phyloP scores from a whole-genome alignment of 768 basidiomycete species.

The Gloeopeniophorella convolvens region DNA sequence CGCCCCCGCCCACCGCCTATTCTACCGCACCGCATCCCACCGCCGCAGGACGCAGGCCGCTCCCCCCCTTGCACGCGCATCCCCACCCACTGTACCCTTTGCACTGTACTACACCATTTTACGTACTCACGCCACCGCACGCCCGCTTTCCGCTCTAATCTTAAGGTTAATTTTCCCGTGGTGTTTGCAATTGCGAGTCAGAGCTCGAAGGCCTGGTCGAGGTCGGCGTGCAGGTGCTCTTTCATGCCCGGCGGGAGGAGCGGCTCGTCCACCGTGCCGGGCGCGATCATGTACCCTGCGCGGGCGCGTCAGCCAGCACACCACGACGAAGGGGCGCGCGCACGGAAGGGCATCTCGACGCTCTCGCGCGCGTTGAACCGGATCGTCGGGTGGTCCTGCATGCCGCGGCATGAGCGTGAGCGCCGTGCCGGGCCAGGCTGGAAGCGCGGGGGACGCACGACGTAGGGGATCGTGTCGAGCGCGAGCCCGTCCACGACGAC shows the following conservation, averaged over 20 bases:
- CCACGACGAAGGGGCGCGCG: slow-evolving; percentile 32
- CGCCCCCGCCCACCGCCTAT: too few species aligned
- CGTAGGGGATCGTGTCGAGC: slow-evolving; percentile 65
- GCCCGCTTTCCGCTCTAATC: background rate
- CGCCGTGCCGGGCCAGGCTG: too few species aligned
- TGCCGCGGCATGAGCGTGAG: background rate
- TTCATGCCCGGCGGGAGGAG: slow-evolving; percentile 87
- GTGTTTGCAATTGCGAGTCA: slow-evolving; percentile 28
- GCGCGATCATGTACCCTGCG: slow-evolving; percentile 38
- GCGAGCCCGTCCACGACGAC: slow-evolving; percentile 73
- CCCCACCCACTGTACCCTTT: background rate
- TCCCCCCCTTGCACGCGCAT: background rate
- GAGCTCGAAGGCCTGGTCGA: slow-evolving; percentile 83
- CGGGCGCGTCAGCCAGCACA: too few species aligned
- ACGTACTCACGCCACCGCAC: background rate
- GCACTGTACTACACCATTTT: too few species aligned
- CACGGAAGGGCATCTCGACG: slow-evolving; percentile 97
- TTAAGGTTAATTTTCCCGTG: background rate
- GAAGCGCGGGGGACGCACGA: slow-evolving; percentile 42
- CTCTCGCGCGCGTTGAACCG: slow-evolving; percentile 80
- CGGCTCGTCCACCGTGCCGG: slow-evolving; percentile 48
- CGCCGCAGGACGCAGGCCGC: too few species aligned
- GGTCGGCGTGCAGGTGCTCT: slow-evolving; percentile 74
- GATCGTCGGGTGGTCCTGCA: slow-evolving; percentile 85
- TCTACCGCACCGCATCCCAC: too few species aligned